Percentiles rank a stretch among this genome's conserved stretches.
Evolutionary conservation across 768 basidiomycete genomes (phyloP).

Genomic region (Tulasnella sp.): DNA sequence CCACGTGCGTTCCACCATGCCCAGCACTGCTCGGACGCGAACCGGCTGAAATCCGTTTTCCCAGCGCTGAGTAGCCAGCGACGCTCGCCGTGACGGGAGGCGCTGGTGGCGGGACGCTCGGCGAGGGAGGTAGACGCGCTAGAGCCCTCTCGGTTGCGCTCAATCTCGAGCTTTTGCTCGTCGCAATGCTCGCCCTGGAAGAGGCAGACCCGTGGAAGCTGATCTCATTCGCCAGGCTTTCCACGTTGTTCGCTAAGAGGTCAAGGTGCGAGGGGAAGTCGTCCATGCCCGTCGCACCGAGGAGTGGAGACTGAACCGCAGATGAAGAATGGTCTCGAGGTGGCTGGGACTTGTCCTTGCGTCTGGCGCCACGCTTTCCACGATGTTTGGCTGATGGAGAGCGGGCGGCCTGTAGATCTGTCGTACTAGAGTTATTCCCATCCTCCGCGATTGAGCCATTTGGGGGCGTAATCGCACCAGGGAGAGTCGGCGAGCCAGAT

Average conservation of each 20-base stretch:
- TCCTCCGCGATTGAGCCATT: too few species aligned
- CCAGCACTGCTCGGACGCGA: neutral
- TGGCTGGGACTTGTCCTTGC: slow-evolving; percentile 61
- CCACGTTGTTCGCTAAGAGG: neutral
- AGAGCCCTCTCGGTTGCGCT: slow-evolving; percentile 33
- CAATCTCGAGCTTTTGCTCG: slow-evolving; percentile 1
- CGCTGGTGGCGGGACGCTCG: neutral
- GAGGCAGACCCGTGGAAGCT: neutral
- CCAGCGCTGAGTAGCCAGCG: neutral
- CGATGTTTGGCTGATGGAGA: slow-evolving; percentile 67
- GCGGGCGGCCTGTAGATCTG: slow-evolving; percentile 41
- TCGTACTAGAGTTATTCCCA: slow-evolving; percentile 29
- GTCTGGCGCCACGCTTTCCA: slow-evolving; percentile 38
- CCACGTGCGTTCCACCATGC: neutral
- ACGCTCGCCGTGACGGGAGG: neutral
- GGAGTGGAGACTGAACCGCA: slow-evolving; percentile 2
- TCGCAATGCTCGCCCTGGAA: neutral
- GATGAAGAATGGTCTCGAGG: slow-evolving; percentile 23
- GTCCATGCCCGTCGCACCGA: neutral
- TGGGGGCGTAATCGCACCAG: too few species aligned
- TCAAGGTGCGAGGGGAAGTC: neutral
- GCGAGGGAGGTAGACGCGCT: slow-evolving; percentile 14
- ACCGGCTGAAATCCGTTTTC: neutral
- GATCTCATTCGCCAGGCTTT: neutral
- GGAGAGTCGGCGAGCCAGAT: too few species aligned